phyloP scores from a whole-genome alignment of 805 yeast species.

The Candida vaughaniae region DNA sequence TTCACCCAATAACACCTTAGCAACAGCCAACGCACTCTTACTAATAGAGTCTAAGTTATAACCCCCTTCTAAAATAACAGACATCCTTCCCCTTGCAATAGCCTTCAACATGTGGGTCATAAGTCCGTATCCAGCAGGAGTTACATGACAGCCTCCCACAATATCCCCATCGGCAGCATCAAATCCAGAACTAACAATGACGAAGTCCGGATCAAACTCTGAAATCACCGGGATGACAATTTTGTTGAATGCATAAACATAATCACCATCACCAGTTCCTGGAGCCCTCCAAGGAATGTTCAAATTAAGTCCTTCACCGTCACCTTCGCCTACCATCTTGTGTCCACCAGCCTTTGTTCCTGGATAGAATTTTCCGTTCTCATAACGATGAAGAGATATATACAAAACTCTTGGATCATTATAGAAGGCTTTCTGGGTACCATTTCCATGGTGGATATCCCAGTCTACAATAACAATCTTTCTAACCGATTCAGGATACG shows the following conservation, averaged over 20 bases:
- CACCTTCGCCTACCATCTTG: constrained; percentile 78
- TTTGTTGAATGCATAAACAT: constrained; percentile 83
- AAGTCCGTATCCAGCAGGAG: constrained; percentile 94
- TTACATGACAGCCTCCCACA: constrained; percentile 93
- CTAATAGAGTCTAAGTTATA: constrained; percentile 91
- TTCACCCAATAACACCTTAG: constrained; percentile 89
- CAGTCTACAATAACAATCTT: constrained; percentile 85
- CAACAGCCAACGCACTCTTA: constrained; percentile 85
- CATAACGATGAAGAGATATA: constrained; percentile 89
- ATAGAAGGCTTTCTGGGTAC: constrained; percentile 90
- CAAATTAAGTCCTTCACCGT: constrained; percentile 83
- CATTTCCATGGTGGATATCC: constrained; percentile 99
- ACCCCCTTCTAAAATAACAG: constrained; percentile 95
- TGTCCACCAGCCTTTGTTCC: constrained; percentile 86
- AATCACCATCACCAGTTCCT: constrained; percentile 95
- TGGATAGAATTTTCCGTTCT: constrained; percentile 89
- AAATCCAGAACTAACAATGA: constrained; percentile 91
- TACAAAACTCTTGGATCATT: constrained; percentile 89
- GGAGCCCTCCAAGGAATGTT: constrained; percentile 92
- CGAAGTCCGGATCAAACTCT: constrained; percentile 91
- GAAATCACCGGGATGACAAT: constrained; percentile 84
- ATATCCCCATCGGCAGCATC: constrained; percentile 99
- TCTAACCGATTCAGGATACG: constrained; percentile 86
- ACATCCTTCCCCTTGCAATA: constrained; percentile 82
- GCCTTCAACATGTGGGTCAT: constrained; percentile 92